Evolutionary conservation across 1,284 basidiomycete genomes (phyloP), one percentile per base, ranked within the genome.

Genomic region (Malassezia globosa): DNA sequence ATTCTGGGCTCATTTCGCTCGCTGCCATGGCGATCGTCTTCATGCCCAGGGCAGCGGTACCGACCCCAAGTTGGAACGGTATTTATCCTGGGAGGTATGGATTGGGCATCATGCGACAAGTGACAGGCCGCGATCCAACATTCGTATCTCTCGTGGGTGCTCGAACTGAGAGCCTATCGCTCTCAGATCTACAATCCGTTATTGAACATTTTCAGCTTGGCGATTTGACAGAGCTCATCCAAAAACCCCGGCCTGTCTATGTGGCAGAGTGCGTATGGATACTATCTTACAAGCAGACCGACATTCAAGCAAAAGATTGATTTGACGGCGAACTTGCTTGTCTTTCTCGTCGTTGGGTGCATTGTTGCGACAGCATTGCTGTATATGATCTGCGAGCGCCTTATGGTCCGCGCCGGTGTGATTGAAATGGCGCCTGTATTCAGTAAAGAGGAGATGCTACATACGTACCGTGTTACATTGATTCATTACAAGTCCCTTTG

Each of bases 191-290:
- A 21, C 41, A 34, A 22, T 22, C 8, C 19, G 31, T 31, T 18
- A 23, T 42, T 10, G 16, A 33, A 13, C 41, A 24, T 22, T 33
- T 8, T 19, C 11, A 42, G 14, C 13, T 33, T 6, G 41, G 41
- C 31, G 31, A 31, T 5, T 26, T 26, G 5, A 10, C 35, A 21
- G 26, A 18, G 29, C 31, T 42, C 7, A 27, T 42, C 11, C 19
- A n/a, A 27, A 7, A 19, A 18, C 27, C 26, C 14, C 18, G 27
- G 2, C 41, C 31, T 19, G 31, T 42, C 19, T 42, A 42, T 19
- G 13, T 26, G 13, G 24, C 41, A 27, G 41, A 42, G 41, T 42
- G 35, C 29, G 41, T 42, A 16, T 29, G 16, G 10, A 10, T 36
- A 7, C 19, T 24, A 1, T 7, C 18, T 13, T 16, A 21, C 16